Base-by-base conservation (phyloP, 768 basidiomycete species). In the Boletus rex-veris region DNA sequence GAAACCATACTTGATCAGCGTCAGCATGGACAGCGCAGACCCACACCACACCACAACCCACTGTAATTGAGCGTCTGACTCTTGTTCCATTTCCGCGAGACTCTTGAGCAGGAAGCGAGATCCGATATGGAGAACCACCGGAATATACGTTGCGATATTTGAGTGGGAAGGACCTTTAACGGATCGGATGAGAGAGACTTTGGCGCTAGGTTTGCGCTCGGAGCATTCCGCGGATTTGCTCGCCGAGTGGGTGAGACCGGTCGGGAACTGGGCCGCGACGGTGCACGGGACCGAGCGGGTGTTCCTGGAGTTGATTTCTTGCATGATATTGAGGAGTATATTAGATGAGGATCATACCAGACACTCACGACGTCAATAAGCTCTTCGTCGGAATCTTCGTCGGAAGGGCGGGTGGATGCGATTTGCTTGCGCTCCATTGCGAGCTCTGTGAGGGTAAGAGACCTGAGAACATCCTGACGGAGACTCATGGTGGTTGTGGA, bases 31-130 rank as follows among this genome's bases (percentile, higher is more conserved):
- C n/a, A 7, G 11, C 1, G 36, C 37, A 11, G 48, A 31, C 12
- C 35, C 9, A 33, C 8, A 15, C 28, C 5, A 19, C 7, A 16
- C 1, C 9, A 18, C 2, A 57, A 66, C 77, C 51, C 55, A 90
- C 94, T 86, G 66, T 96, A 95, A 71, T 97, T 97, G 55, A 96
- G 69, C 0, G 92, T 90, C 73, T 94, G 91, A 58, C 90, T 93
- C 66, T 84, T 84, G 54, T 77, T 80, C 94, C 94, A 97, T 71
- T 92, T 89, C 70, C 81, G 85, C 44, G 83, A 91, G 5, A 96
- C 92, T 33, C 85, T 71, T 21, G 92, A 80, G 63, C 91, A 94
- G 50, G 80, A 78, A 5, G 89, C 86, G 37, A 96, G 79, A 51
- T 91, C 84, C 53, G 71, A 71, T 28, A 88, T 72, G 12, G 80